These are phyloP conservation scores for Psilocybe sp. DNA, from an alignment of 768 basidiomycete species.

Conservation along the genomic window DNA sequence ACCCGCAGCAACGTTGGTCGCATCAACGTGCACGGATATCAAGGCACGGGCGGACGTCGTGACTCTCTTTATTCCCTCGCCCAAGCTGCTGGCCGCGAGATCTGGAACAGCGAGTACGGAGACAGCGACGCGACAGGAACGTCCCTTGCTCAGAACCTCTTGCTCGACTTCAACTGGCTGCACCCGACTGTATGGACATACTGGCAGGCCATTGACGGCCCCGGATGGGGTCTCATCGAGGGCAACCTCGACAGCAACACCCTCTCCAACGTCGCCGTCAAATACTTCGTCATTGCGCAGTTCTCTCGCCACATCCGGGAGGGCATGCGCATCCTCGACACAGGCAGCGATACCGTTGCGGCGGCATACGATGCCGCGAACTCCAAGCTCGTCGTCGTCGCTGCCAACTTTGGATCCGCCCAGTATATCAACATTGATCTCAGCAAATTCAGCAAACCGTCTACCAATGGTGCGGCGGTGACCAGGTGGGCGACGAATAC, in stretches of 20 bases:
- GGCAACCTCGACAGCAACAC: slow-evolving; percentile 8
- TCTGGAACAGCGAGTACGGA: slow-evolving; percentile 17
- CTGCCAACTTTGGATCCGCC: slow-evolving; percentile 10
- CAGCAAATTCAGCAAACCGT: slow-evolving; percentile 11
- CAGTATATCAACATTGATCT: slow-evolving; percentile 17
- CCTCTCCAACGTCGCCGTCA: slow-evolving; percentile 12
- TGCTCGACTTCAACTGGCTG: slow-evolving; percentile 16
- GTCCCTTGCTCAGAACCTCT: slow-evolving; percentile 13
- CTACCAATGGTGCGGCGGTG: slow-evolving; percentile 9
- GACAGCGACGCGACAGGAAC: slow-evolving; percentile 13
- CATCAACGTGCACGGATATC: slow-evolving; percentile 17
- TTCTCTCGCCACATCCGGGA: slow-evolving; percentile 15
- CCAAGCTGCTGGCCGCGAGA: slow-evolving; percentile 9
- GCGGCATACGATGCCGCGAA: slow-evolving; percentile 12
- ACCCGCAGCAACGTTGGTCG: slow-evolving; percentile 9
- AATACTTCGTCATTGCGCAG: slow-evolving; percentile 14
- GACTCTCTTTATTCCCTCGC: slow-evolving; percentile 11
- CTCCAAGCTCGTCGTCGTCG: slow-evolving; percentile 11
- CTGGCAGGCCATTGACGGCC: slow-evolving; percentile 14
- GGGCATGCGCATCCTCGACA: slow-evolving; percentile 15
- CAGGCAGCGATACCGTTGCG: slow-evolving; percentile 10
- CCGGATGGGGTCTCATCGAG: slow-evolving; percentile 13
- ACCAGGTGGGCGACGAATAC: slow-evolving; percentile 12
- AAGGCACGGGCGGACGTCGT: slow-evolving; percentile 12
- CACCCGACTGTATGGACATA: slow-evolving; percentile 16